phyloP scores from a whole-genome alignment of 2,329 filamentous ascomycete species.

The Dryadomyces quercus-mongolicae region DNA sequence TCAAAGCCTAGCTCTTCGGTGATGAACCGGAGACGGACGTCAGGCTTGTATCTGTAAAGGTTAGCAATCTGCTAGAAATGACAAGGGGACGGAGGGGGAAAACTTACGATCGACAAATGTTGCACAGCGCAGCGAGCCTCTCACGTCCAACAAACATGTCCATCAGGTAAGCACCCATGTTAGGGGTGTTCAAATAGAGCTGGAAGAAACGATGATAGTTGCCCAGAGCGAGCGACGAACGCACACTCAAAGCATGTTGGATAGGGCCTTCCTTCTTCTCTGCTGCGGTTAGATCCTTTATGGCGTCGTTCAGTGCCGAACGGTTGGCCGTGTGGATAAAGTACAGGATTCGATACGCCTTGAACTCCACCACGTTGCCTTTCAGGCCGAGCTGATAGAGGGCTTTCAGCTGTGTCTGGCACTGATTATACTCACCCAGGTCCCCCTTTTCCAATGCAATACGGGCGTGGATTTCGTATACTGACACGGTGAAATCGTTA shows the following conservation, averaged over 20 bases:
- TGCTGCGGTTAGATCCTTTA: constrained; percentile 97
- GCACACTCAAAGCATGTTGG: constrained; percentile 83
- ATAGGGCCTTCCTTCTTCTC: constrained; percentile 79
- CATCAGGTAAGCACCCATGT: constrained; percentile 97
- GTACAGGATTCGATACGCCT: constrained; percentile 98
- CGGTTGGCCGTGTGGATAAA: constrained; percentile 98
- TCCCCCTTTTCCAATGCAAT: constrained; percentile 98
- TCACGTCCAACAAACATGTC: constrained; percentile 97
- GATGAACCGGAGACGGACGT: constrained; percentile 79
- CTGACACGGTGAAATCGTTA: constrained; percentile 89
- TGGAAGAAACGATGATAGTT: constrained; percentile 99
- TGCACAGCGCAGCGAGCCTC: constrained; percentile 77
- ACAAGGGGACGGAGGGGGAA: background rate
- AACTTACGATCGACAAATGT: constrained; percentile 92
- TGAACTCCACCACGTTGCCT: constrained; percentile 89
- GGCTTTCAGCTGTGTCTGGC: constrained; percentile 91
- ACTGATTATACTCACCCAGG: constrained; percentile 99
- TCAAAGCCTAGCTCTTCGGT: constrained; percentile 95
- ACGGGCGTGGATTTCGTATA: constrained; percentile 94
- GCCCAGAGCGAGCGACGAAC: constrained; percentile 80
- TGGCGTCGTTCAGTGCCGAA: constrained; percentile 92
- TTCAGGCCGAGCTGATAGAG: constrained; percentile 80
- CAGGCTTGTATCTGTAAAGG: constrained; percentile 68
- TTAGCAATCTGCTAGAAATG: background rate
- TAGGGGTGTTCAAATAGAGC: constrained; percentile 84